These are phyloP conservation scores for Babesia bigemina DNA, from an alignment of 169 alveolate species.

Conservation along the genomic window DNA sequence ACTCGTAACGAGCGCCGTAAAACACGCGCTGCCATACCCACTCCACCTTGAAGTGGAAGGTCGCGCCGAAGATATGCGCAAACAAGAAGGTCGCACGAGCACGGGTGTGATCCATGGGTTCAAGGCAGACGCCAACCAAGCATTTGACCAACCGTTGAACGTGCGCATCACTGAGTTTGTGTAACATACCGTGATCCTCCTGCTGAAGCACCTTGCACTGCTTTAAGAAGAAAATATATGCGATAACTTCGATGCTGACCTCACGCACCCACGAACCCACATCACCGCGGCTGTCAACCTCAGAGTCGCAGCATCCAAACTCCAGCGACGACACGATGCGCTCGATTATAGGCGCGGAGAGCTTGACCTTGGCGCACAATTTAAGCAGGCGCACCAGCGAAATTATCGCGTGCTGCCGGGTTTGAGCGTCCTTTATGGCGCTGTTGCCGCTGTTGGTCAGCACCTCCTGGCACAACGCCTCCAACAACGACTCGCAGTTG, in stretches of 20 bases:
- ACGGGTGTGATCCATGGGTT: constrained; percentile 51
- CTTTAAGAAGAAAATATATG: constrained; percentile 4
- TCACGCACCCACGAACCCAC: constrained; percentile 71
- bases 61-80: constrained; percentile 36
- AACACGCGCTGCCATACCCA: constrained; percentile 61
- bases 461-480: constrained; percentile 35
- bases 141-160: constrained; percentile 17
- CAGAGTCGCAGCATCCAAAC: constrained; percentile 45
- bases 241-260: constrained; percentile 45
- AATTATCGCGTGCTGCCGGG: constrained; percentile 43
- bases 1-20: constrained; percentile 41
- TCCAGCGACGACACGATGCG: constrained; percentile 25
- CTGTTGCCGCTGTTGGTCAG: constrained; percentile 4
- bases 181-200: background rate
- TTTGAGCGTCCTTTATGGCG: constrained; percentile 44
- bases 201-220: background rate
- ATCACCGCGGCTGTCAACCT: constrained; percentile 59
- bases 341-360: constrained; percentile 2
- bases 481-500: background rate
- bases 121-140: constrained; percentile 36
- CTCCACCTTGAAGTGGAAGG: constrained; percentile 22
- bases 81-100: constrained; percentile 54
- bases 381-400: constrained; percentile 22
- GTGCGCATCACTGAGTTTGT: background rate
- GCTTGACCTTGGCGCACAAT: background rate